A percentile compares a stretch with the other conserved stretches of the same genome.
These are phyloP conservation scores for Candida easanensis DNA, from an alignment of 805 yeast species.

Conservation along the genomic window DNA sequence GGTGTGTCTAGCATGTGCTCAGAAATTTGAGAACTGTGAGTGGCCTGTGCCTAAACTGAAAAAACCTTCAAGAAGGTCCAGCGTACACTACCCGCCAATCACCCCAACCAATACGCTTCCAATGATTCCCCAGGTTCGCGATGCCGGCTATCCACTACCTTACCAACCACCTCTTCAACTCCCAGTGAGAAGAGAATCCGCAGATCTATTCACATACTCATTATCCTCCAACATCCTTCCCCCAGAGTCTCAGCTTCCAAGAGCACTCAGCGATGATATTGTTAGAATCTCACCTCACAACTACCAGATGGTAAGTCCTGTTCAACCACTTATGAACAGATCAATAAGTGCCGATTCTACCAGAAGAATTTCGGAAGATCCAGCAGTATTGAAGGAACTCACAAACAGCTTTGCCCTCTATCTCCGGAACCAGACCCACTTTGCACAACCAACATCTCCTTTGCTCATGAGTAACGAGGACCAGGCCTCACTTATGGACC, in stretches of 20 bases:
- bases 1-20: conserved; percentile 11
- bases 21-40: conserved; percentile 15
- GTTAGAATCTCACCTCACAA: too few relatives aligned
- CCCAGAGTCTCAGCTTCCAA: background rate
- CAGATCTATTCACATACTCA: conserved; percentile 9
- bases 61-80: conserved; percentile 6
- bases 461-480: conserved; percentile 6
- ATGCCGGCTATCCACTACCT: background rate
- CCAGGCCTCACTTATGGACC: conserved; percentile 4
- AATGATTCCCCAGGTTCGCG: too few relatives aligned
- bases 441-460: background rate
- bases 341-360: background rate
- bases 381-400: background rate
- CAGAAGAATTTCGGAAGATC: too few relatives aligned
- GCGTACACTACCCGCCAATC: background rate
- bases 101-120: background rate
- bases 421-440: background rate
- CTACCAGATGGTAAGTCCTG: background rate
- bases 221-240: background rate
- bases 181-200: background rate
- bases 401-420: background rate
- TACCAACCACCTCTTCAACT: background rate
- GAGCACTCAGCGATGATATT: too few relatives aligned
- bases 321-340: background rate
- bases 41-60: conserved; percentile 38